Conservation (phyloP, 1,284 basidiomycete species). For the Cryptococcus sp. region DNA sequence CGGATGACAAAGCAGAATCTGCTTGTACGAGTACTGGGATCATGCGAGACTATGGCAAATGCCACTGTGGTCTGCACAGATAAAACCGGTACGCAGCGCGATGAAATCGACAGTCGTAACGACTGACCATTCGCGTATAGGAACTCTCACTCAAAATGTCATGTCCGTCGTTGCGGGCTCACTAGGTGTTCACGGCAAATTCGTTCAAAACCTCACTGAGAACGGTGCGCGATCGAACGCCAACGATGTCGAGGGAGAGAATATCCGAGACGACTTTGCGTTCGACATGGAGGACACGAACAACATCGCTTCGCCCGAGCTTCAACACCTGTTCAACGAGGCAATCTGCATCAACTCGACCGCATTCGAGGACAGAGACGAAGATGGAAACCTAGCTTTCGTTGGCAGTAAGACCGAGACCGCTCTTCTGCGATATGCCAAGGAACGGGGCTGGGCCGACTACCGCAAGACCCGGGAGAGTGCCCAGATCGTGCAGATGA, state of each 20-base stretch:
- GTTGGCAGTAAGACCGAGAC: conserved; percentile 97
- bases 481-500: conserved; percentile 76
- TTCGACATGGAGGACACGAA: conserved; percentile 76
- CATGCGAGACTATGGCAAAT: conserved; percentile 98
- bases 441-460: conserved; percentile 77
- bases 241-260: conserved; percentile 58
- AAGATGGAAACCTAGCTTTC: conserved; percentile 69
- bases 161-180: conserved; percentile 97
- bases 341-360: conserved; percentile 92
- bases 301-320: conserved; percentile 63
- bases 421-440: conserved; percentile 86
- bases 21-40: conserved; percentile 90
- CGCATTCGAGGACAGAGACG: conserved; percentile 83
- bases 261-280: conserved; percentile 68
- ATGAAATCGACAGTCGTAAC: neutral
- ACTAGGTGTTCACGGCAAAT: conserved; percentile 89
- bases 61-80: conserved; percentile 95
- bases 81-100: conserved; percentile 71
- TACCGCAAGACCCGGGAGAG: conserved; percentile 70
- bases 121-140: conserved; percentile 30
- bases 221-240: conserved; percentile 76
- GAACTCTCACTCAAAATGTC: conserved; percentile 83
- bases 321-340: conserved; percentile 75
- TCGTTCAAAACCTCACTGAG: conserved; percentile 75
- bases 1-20: conserved; percentile 95